Percentiles rank a stretch among this genome's conserved stretches.
Conservation (phyloP, 306 rosid species). For the Ochetophila trinervis region DNA sequence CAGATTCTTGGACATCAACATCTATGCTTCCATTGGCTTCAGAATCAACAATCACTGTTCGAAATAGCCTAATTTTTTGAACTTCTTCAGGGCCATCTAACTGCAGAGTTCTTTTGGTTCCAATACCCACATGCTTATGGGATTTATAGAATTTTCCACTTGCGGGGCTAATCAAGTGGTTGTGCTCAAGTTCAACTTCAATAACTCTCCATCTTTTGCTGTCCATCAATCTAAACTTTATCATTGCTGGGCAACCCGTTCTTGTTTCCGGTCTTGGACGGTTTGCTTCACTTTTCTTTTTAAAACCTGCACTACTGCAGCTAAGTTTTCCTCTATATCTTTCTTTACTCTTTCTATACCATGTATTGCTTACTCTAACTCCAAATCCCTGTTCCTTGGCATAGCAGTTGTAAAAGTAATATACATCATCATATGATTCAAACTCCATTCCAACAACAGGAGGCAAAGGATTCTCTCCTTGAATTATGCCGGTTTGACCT, state of each 20-base stretch:
- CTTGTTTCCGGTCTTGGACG: constrained; percentile 81
- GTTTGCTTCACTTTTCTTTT: constrained; percentile 69
- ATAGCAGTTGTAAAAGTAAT: constrained; percentile 70
- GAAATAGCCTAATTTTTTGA: constrained; percentile 53
- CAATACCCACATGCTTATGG: constrained; percentile 48
- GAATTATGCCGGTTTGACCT: constrained; percentile 41
- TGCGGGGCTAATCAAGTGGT: constrained; percentile 66
- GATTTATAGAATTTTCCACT: constrained; percentile 66
- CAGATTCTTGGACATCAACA: constrained; percentile 39
- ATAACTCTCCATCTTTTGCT: constrained; percentile 74
- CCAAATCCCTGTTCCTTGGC: constrained; percentile 79
- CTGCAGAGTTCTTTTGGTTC: constrained; percentile 55
- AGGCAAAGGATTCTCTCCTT: constrained; percentile 59
- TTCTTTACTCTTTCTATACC: constrained; percentile 75
- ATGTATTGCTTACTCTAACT: constrained; percentile 71
- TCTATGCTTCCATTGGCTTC: constrained; percentile 34
- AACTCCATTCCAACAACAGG: constrained; percentile 80
- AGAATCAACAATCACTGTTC: constrained; percentile 49
- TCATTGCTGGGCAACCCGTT: constrained; percentile 84
- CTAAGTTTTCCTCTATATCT: constrained; percentile 77
- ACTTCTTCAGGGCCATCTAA: constrained; percentile 46
- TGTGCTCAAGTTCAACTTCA: constrained; percentile 79
- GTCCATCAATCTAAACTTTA: constrained; percentile 70
- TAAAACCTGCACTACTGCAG: constrained; percentile 81
- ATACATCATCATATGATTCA: constrained; percentile 65